Percentiles rank a stretch among this genome's conserved stretches.
phyloP scores from a whole-genome alignment of 768 basidiomycete genomes.

The Naganishia kalamii region DNA sequence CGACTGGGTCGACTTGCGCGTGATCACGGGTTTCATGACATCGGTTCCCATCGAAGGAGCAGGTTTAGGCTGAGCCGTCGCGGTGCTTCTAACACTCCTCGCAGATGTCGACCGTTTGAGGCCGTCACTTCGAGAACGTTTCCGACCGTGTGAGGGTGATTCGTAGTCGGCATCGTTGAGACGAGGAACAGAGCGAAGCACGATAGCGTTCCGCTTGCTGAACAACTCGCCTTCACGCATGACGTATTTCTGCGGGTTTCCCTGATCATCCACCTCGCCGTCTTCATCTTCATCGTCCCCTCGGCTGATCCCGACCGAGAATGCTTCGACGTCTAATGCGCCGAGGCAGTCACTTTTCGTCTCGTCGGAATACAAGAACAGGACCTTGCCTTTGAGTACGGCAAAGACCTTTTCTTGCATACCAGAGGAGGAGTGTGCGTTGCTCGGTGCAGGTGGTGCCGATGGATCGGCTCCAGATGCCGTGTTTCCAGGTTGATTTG shows the following conservation, averaged over 20 bases:
- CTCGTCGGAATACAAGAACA: slow-evolving; percentile 93
- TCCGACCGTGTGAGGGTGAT: background rate
- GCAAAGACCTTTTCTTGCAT: slow-evolving; percentile 92
- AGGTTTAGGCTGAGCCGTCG: background rate
- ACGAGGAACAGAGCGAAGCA: slow-evolving; percentile 35
- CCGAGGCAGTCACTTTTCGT: slow-evolving; percentile 81
- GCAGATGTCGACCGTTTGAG: background rate
- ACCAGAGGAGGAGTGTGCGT: slow-evolving; percentile 39
- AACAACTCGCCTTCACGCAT: slow-evolving; percentile 81
- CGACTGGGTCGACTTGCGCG: background rate
- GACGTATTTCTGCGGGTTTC: background rate
- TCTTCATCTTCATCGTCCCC: slow-evolving; percentile 31
- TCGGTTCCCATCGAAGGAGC: background rate
- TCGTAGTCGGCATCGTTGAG: background rate
- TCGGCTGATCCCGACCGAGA: slow-evolving; percentile 59
- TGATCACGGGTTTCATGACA: background rate
- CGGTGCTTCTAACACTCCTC: background rate
- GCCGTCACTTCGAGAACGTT: background rate
- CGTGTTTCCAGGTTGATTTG: background rate
- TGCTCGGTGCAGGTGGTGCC: background rate
- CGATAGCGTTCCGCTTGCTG: slow-evolving; percentile 77
- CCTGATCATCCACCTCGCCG: background rate
- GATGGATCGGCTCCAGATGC: background rate
- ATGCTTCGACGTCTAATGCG: slow-evolving; percentile 74
- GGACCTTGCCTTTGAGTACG: slow-evolving; percentile 79